Base-by-base conservation (phyloP, 139 green algal species). In the Gonium pectorale region DNA sequence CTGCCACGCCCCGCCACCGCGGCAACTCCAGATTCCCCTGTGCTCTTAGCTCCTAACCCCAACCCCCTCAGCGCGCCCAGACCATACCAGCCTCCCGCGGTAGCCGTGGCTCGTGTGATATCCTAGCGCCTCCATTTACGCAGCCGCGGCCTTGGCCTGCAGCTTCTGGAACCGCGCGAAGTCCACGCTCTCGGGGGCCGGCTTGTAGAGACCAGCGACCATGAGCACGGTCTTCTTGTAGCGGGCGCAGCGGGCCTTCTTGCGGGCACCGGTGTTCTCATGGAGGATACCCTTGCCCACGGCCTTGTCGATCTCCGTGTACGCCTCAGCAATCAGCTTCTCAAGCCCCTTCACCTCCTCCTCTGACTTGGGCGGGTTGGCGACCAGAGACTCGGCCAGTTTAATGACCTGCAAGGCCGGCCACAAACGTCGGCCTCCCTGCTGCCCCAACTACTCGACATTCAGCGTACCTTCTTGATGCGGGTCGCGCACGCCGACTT, bases 251-350 rank as follows among this genome's bases (percentile, higher is more conserved):
- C 94, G 90, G 4, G 96, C 91, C 93, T 98, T 98, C 64, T 96
- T 90, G 59, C 96, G 89, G 7, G 95, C 93, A 35, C 69, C 96
- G 9, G 92, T 98, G 93, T 98, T 98, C 29, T 85, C 81, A 85
- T 98, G 95, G 37, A 98, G 69, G 27, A 96, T 90, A 43, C 96
- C 96, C 92, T 96, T 97, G 38, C 66, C 66, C 8, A 96, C 93
- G 8, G 95, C 95, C 89, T 94, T 96, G 91, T 97, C 94, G 70
- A 97, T 96, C 49, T 94, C 93, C 46, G 92, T 86, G 89, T 94
- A 98, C 2, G 96, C 96, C 81, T 97, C 90, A 54, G 83, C 78
- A 24, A 98, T 95, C 1, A 97, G 87, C 59, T 87, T 74, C 83
- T 96, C 89, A 24, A 97, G 73, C 44, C 88, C 86, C 59, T 91